Percentiles rank a stretch among this genome's conserved stretches.
These are phyloP conservation scores for Centaurea solstitialis DNA, from an alignment of 129 eudicot genomes.

Conservation along the genomic window DNA sequence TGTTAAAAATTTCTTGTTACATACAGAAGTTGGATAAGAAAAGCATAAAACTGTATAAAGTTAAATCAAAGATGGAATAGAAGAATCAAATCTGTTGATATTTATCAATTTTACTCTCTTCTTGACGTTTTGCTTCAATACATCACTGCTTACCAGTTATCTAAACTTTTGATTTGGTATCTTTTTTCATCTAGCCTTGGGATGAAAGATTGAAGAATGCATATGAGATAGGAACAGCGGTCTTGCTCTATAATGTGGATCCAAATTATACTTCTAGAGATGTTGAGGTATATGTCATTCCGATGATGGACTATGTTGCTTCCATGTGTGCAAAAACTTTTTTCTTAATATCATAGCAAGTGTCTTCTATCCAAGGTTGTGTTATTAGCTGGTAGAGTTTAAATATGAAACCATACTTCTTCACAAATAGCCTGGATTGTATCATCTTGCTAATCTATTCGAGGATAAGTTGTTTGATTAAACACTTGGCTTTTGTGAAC, in stretches of 20 bases:
- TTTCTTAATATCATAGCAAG: neutral
- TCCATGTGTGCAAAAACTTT: neutral
- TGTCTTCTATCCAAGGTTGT: neutral
- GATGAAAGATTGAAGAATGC: constrained; percentile 56
- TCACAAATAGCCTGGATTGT: neutral
- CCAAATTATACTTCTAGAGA: constrained; percentile 68
- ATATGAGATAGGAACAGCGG: constrained; percentile 53
- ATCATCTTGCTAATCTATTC: no score
- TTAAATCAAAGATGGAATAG: neutral
- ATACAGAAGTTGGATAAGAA: neutral
- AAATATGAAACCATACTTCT: neutral
- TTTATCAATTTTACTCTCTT: neutral
- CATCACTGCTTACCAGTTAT: neutral
- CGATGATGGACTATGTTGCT: neutral
- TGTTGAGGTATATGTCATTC: constrained; percentile 54
- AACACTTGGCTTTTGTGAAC: no score
- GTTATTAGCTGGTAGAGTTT: neutral
- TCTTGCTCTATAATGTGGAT: constrained; percentile 70
- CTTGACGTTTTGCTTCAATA: neutral
- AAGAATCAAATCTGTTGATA: neutral
- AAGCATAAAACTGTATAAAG: neutral
- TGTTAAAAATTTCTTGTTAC: no score
- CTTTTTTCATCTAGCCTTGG: constrained; percentile 53
- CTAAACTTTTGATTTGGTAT: neutral
- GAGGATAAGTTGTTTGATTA: no score